phyloP scores from a whole-genome alignment of 2,329 filamentous ascomycete genomes.

The Apiospora hydei region DNA sequence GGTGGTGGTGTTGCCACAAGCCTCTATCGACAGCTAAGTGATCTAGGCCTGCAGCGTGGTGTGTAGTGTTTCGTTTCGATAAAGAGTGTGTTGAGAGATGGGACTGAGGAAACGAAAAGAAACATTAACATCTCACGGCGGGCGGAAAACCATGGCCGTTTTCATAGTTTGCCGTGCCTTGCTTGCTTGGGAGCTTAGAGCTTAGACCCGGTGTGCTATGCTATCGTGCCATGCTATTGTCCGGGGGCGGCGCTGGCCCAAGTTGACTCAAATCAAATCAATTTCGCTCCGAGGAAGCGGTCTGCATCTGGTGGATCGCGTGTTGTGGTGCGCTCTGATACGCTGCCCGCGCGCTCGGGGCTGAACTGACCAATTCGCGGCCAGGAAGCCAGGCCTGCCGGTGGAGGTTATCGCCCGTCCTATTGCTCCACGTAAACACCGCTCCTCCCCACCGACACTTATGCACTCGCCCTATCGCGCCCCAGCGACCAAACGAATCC shows the following conservation, averaged over 20 bases:
- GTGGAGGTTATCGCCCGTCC: slow-evolving; percentile 7
- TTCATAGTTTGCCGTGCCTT: background rate
- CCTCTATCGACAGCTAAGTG: slow-evolving; percentile 21
- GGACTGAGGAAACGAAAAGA: background rate
- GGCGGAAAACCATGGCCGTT: slow-evolving; percentile 7
- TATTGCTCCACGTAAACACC: slow-evolving; percentile 21
- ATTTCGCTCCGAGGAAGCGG: slow-evolving; percentile 9
- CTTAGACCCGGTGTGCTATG: background rate
- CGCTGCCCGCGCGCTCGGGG: background rate
- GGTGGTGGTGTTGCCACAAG: slow-evolving; percentile 15
- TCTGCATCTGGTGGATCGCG: slow-evolving; percentile 17
- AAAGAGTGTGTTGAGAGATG: slow-evolving; percentile 11
- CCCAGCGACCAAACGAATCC: background rate
- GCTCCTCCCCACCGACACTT: background rate
- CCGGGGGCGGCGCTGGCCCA: background rate
- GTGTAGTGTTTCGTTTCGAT: background rate
- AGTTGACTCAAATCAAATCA: background rate
- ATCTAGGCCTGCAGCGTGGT: slow-evolving; percentile 1
- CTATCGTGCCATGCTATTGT: slow-evolving; percentile 19
- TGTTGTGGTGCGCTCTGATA: slow-evolving; percentile 19
- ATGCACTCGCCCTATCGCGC: slow-evolving; percentile 15
- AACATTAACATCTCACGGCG: background rate
- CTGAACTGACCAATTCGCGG: slow-evolving; percentile 10
- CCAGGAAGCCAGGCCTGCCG: background rate
- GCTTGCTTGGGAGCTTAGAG: background rate